Evolutionary conservation across 2,329 filamentous ascomycete genomes (phyloP), one percentile per base, ranked within the genome.

Genomic region (Sphaerostilbella broomeana): DNA sequence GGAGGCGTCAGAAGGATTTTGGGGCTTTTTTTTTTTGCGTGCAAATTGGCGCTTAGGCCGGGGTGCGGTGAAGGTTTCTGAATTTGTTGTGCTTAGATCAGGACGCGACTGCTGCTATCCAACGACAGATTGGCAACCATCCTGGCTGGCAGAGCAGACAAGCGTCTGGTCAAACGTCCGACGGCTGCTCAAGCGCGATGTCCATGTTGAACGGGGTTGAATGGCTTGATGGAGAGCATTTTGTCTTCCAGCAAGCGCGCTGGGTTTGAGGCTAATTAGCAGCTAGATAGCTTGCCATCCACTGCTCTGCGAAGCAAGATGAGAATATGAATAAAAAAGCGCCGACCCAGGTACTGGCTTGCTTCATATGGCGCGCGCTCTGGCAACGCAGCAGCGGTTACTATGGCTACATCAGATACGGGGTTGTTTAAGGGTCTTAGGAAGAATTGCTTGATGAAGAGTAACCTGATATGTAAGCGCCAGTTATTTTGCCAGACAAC

Each of bases 11-110:
- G 34, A 37, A 21, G 29, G 40, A 37, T 37, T 21, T 24, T 37
- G 40, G 22, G 17, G 20, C 39, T 27, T 22, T 21, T 18, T 15
- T 27, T 27, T 33, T 21, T 26, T 19, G 34, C 30, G 27, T 40
- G 24, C 29, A 37, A 26, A 37, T 26, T 28, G 40, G 40, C 40
- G 40, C 40, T 42, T 42, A 42, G 24, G 19, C 33, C 30, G 33
- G 33, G 39, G 39, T 40, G 24, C 28, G 26, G 37, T 19, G 20
- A 11, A 18, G 28, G 27, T 25, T n/a, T n/a, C n/a, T n/a, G n/a
- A n/a, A n/a, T n/a, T n/a, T n/a, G n/a, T n/a, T n/a, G n/a, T n/a
- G n/a, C n/a, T n/a, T n/a, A n/a, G n/a, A n/a, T n/a, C n/a, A n/a
- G n/a, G n/a, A n/a, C n/a, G n/a, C n/a, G n/a, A n/a, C n/a, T n/a